Percentiles rank a stretch among this genome's conserved stretches.
Evolutionary conservation across 371 early-diverging fungal genomes (phyloP).

Genomic region (Mortierella sp.): DNA sequence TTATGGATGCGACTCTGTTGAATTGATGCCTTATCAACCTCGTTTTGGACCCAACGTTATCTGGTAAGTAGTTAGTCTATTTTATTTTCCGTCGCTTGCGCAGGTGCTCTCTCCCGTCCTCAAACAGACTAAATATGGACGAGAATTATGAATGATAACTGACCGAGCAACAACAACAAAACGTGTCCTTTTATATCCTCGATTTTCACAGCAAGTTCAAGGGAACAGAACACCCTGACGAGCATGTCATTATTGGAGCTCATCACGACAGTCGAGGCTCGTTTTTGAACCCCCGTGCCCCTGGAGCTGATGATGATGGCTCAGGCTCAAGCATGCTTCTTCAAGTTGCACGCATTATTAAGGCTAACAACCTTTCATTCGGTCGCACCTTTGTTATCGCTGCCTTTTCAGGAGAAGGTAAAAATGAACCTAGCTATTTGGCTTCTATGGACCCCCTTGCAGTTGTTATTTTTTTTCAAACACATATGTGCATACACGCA

Average conservation of each 20-base stretch:
- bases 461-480: too few relatives aligned
- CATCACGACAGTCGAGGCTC: slow-evolving; percentile 58
- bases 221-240: slow-evolving; percentile 54
- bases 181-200: neutral
- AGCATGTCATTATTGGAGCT: slow-evolving; percentile 55
- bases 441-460: too few relatives aligned
- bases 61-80: slow-evolving; percentile 38
- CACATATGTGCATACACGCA: too few relatives aligned
- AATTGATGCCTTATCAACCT: slow-evolving; percentile 40
- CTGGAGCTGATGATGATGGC: slow-evolving; percentile 59
- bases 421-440: neutral
- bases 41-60: slow-evolving; percentile 58
- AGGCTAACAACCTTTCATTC: slow-evolving; percentile 41
- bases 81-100: neutral
- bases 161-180: neutral
- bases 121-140: slow-evolving; percentile 4
- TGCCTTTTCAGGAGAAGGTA: slow-evolving; percentile 59
- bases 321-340: slow-evolving; percentile 56
- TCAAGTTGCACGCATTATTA: slow-evolving; percentile 29
- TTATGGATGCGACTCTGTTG: slow-evolving; percentile 55
- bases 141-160: slow-evolving; percentile 19
- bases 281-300: slow-evolving; percentile 53
- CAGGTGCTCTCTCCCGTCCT: neutral
- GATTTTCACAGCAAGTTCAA: slow-evolving; percentile 38
- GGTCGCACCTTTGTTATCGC: slow-evolving; percentile 52